Evolutionary conservation across 2,329 filamentous ascomycete genomes (phyloP), one percentile per base, ranked within the genome.

Genomic region (Cladosporium sp.): DNA sequence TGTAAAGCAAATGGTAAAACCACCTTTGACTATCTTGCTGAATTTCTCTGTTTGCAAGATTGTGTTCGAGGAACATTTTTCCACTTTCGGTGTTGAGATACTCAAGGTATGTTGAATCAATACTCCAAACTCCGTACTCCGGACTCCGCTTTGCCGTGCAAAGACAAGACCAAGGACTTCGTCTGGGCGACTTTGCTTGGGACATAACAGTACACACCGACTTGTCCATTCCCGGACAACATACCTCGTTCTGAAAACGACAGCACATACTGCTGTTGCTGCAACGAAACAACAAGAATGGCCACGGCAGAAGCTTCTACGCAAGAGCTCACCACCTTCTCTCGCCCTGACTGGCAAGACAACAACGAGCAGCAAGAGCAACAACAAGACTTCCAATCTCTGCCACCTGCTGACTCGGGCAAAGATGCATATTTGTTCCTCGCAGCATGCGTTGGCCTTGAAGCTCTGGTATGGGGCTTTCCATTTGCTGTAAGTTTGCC

Each of bases 391-490:
- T 65, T 38, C 5, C 65, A 64, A 32, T 30, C 69, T 24, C 66
- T 78, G 6, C 75, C 76, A 8, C 75, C 72, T 2, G 71, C 75
- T 14, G 77, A 79, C 60, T 65, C 74, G 52, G 79, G 79, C 2
- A 76, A 74, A 65, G 65, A 74, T 30, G 79, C 79, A 14, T 81
- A 77, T 72, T 64, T 84, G 14, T 83, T 85, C 69, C 74, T 86
- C 4, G 77, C 78, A 11, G 83, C 81, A 0, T 82, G 80, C 65
- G 71, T 70, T 51, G 63, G 68, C 36, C 59, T 71, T 3, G 70
- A 72, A 41, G 69, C 68, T 24, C 60, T 73, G 10, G 55, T 70
- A n/a, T 72, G 68, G 66, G 68, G 69, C 1, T 66, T 57, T 12
- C 63, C 63, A 7, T 65, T 59, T 10, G 63, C 63, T 38, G 47